phyloP scores from a whole-genome alignment of 169 alveolate species.

The Plasmodium berghei region DNA sequence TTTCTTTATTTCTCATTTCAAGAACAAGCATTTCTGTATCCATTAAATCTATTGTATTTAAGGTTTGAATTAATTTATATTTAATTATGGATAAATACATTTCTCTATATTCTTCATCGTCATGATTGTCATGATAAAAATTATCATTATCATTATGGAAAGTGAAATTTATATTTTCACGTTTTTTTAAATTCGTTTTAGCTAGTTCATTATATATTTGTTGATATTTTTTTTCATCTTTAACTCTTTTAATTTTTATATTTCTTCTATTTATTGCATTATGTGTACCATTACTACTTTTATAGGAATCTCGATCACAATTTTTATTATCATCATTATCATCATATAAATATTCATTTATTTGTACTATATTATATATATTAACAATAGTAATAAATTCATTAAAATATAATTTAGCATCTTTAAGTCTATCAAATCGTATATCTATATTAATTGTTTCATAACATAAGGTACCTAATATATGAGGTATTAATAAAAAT shows the following conservation, averaged over 20 bases:
- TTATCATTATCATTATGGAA: background rate
- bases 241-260: conserved; percentile 39
- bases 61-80: conserved; percentile 38
- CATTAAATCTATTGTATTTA: conserved; percentile 34
- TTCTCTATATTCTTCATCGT: conserved; percentile 35
- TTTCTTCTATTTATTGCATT: conserved; percentile 35
- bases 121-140: no score
- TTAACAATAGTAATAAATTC: conserved; percentile 22
- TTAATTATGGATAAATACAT: conserved; percentile 25
- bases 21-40: conserved; percentile 30
- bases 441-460: conserved; percentile 42
- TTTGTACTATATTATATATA: conserved; percentile 9
- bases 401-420: conserved; percentile 20
- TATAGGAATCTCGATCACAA: no score
- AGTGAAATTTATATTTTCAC: background rate
- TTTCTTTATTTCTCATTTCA: conserved; percentile 35
- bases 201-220: conserved; percentile 19
- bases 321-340: background rate
- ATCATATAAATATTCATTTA: conserved; percentile 45
- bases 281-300: background rate
- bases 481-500: conserved; percentile 29
- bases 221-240: conserved; percentile 48
- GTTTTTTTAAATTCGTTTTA: conserved; percentile 5
- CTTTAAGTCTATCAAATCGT: conserved; percentile 37
- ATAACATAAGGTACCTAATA: conserved; percentile 22